Percentiles rank a stretch among this genome's conserved stretches.
These are phyloP conservation scores for Pseudocercospora pini-densiflorae DNA, from an alignment of 2,329 filamentous ascomycete species.

Conservation along the genomic window DNA sequence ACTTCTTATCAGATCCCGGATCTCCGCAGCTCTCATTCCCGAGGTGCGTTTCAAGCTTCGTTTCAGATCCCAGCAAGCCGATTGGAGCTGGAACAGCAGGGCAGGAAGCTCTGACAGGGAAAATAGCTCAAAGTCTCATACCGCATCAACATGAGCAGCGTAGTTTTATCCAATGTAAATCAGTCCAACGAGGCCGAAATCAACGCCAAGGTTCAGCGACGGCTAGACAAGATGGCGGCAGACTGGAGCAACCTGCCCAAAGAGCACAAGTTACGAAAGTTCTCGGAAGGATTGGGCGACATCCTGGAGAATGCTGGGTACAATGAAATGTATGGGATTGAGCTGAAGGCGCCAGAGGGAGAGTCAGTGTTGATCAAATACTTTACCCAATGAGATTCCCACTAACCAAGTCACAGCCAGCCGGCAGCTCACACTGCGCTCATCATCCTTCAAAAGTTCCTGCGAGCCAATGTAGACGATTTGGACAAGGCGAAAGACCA, in stretches of 20 bases:
- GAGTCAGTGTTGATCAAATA: conserved; percentile 23
- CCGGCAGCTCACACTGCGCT: conserved; percentile 70
- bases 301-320: conserved; percentile 65
- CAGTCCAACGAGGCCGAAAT: conserved; percentile 16
- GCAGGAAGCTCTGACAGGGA: not conserved
- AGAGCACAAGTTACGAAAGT: conserved; percentile 37
- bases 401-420: conserved; percentile 25
- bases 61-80: not conserved
- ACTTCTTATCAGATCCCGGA: not conserved
- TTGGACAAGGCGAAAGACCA: conserved; percentile 75
- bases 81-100: not conserved
- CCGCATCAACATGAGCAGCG: not conserved
- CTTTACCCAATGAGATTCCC: conserved; percentile 2
- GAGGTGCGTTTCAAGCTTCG: conserved; percentile 1
- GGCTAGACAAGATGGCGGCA: conserved; percentile 18
- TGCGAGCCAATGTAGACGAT: conserved; percentile 85
- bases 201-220: conserved; percentile 13
- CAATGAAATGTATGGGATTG: conserved; percentile 85
- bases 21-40: not conserved
- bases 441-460: conserved; percentile 89
- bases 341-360: conserved; percentile 51
- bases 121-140: not conserved
- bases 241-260: conserved; percentile 34
- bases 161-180: conserved; percentile 6
- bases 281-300: conserved; percentile 62